A percentile compares a stretch with the other conserved stretches of the same genome.
These are phyloP conservation scores for Luzula sylvatica DNA, from an alignment of 176 grass and related monocot genomes.

Conservation along the genomic window DNA sequence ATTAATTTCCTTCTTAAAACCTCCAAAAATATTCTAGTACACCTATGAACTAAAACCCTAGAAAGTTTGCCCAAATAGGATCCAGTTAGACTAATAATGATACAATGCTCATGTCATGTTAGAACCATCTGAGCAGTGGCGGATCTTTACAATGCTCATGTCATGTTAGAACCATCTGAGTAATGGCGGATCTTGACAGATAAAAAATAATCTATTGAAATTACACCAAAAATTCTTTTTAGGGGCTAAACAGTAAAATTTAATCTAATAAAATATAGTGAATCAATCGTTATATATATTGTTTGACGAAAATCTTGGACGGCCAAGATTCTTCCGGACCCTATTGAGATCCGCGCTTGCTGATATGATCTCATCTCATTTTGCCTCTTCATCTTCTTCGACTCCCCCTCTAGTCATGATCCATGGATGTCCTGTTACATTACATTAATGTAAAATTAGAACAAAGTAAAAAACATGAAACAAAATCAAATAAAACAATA, in stretches of 20 bases:
- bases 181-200: too few species aligned
- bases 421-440: constrained; percentile 58
- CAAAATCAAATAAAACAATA: not conserved
- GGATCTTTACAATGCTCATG: not conserved
- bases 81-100: not conserved
- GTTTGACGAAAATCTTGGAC: too few species aligned
- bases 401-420: constrained; percentile 38
- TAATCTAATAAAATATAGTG: too few species aligned
- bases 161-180: not conserved
- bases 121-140: too few species aligned
- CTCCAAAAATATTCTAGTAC: not conserved
- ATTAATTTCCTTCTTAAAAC: not conserved
- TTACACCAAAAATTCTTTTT: too few species aligned
- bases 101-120: not conserved
- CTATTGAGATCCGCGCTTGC: too few species aligned
- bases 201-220: too few species aligned
- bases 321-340: too few species aligned
- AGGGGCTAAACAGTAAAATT: too few species aligned
- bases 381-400: constrained; percentile 15
- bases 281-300: too few species aligned
- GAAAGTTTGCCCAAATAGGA: not conserved
- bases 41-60: not conserved
- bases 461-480: not conserved
- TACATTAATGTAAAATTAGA: not conserved
- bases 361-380: constrained; percentile 20